Conservation (phyloP, 1,284 basidiomycete genomes). For the Leccinum griseonigrum region DNA sequence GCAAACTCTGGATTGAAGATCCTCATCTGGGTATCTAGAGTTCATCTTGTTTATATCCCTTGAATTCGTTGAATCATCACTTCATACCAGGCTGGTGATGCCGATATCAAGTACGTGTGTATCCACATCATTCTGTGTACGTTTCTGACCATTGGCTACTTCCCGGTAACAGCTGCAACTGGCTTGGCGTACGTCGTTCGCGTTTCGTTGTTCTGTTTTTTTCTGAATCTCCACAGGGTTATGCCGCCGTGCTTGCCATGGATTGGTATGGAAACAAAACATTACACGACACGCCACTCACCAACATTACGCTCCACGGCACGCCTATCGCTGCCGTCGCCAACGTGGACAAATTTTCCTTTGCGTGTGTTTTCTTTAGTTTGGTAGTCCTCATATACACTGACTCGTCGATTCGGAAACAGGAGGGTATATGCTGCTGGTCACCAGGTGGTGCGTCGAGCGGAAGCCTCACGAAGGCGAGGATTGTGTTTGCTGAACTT, state of each 20-base stretch:
- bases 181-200: too few relatives aligned
- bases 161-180: too few relatives aligned
- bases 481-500: slow-evolving; percentile 6
- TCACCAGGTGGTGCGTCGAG: too few relatives aligned
- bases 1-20: slow-evolving; percentile 54
- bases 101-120: slow-evolving; percentile 58
- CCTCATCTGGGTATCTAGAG: slow-evolving; percentile 53
- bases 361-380: slow-evolving; percentile 43
- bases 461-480: neutral
- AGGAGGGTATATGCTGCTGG: too few relatives aligned
- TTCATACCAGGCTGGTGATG: slow-evolving; percentile 52
- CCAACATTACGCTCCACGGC: slow-evolving; percentile 57
- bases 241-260: too few relatives aligned
- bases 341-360: slow-evolving; percentile 62
- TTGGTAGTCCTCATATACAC: neutral
- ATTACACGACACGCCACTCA: too few relatives aligned
- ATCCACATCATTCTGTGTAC: too few relatives aligned
- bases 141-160: too few relatives aligned
- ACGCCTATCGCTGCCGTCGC: slow-evolving; percentile 52
- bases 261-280: too few relatives aligned
- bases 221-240: too few relatives aligned
- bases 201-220: too few relatives aligned
- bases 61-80: neutral
- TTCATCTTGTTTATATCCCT: neutral
- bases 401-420: slow-evolving; percentile 1